Evolutionary conservation across 768 basidiomycete genomes (phyloP).

Genomic region (Pisolithus sp.): DNA sequence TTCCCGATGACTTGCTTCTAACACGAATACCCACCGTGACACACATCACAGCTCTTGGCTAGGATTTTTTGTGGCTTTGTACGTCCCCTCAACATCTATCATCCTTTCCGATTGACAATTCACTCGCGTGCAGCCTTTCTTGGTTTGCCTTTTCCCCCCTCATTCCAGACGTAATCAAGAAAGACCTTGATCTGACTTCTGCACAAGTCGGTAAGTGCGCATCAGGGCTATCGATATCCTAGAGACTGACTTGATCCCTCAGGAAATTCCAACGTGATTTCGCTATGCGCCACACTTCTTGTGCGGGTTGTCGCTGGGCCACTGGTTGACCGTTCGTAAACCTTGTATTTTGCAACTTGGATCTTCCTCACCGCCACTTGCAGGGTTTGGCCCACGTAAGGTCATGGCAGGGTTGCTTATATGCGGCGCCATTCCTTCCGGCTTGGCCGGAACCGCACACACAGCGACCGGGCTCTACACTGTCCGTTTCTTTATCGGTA

Average conservation of each 20-base stretch:
- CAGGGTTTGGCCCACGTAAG: slow-evolving; percentile 43
- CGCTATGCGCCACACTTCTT: slow-evolving; percentile 41
- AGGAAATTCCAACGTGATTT: slow-evolving; percentile 46
- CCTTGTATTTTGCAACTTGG: neutral
- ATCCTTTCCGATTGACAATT: neutral
- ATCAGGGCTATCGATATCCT: neutral
- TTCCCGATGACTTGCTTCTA: neutral
- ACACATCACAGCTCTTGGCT: slow-evolving; percentile 25
- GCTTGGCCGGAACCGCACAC: slow-evolving; percentile 46
- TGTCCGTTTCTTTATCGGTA: slow-evolving; percentile 54
- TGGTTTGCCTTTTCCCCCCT: slow-evolving; percentile 64
- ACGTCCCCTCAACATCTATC: slow-evolving; percentile 1
- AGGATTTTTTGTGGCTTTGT: slow-evolving; percentile 49
- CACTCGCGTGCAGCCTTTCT: slow-evolving; percentile 20
- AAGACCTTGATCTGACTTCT: slow-evolving; percentile 43
- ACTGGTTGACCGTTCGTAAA: slow-evolving; percentile 35
- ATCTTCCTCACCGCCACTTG: neutral
- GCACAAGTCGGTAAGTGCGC: slow-evolving; percentile 34
- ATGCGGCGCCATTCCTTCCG: slow-evolving; percentile 53
- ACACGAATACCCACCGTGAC: too few relatives aligned
- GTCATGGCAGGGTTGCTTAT: slow-evolving; percentile 50
- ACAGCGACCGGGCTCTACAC: slow-evolving; percentile 35
- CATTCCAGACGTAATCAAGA: slow-evolving; percentile 48
- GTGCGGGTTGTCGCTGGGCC: slow-evolving; percentile 46
- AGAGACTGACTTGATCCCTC: neutral